A percentile compares a stretch with the other conserved stretches of the same genome.
These are phyloP conservation scores for Nannochloris sp. DNA, from an alignment of 139 green algal genomes.

Conservation along the genomic window DNA sequence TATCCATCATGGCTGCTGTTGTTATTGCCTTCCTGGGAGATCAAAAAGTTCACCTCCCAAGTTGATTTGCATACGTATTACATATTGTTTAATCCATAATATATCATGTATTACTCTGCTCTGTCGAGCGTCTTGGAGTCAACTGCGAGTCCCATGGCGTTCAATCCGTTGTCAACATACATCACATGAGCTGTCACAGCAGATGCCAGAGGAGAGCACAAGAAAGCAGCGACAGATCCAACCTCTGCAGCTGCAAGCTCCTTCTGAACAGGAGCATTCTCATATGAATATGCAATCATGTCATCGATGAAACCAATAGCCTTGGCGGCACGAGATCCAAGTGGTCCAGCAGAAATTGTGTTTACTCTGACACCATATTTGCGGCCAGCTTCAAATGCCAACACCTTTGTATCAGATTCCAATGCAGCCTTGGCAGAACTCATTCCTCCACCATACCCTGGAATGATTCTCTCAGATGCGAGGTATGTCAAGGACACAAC, in stretches of 20 bases:
- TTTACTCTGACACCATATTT: conserved; percentile 81
- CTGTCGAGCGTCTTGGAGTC: conserved; percentile 61
- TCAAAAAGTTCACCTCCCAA: neutral
- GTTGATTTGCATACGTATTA: neutral
- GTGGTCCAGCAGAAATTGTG: conserved; percentile 83
- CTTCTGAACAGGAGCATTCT: conserved; percentile 92
- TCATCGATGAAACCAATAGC: conserved; percentile 99
- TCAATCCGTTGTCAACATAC: conserved; percentile 70
- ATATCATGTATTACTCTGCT: conserved; percentile 20
- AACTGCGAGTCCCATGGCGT: conserved; percentile 84
- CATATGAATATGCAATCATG: conserved; percentile 94
- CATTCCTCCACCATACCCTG: conserved; percentile 98
- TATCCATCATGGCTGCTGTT: conserved; percentile 26
- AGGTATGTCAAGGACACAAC: conserved; percentile 95
- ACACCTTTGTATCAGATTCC: conserved; percentile 91
- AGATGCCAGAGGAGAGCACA: conserved; percentile 84
- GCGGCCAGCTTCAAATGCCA: conserved; percentile 93
- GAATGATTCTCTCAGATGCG: conserved; percentile 82
- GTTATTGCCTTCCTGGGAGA: conserved; percentile 12
- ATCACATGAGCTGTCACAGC: conserved; percentile 63
- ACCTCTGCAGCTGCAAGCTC: conserved; percentile 76
- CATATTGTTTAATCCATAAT: conserved; percentile 6
- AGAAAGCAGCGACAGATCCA: conserved; percentile 79
- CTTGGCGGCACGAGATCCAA: conserved; percentile 88
- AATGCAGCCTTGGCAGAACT: conserved; percentile 90